These are phyloP conservation scores for Odonthalia washingtoniensis DNA, from an alignment of 31 red algal species.

Conservation along the genomic window DNA sequence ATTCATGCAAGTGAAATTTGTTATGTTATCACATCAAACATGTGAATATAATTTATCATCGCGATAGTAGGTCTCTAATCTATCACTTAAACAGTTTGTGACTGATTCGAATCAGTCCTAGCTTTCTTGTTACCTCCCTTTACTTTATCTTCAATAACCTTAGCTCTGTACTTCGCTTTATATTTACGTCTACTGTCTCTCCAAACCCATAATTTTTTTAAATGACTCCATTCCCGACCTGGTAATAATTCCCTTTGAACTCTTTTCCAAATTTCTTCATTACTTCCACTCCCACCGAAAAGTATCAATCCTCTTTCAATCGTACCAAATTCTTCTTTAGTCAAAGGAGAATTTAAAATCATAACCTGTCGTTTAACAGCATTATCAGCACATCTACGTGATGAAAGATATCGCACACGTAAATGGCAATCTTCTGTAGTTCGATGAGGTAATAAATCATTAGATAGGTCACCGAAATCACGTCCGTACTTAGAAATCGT, in stretches of 20 bases:
- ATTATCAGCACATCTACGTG: conserved; percentile 68
- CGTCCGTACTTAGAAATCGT: conserved; percentile 69
- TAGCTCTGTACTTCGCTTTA: conserved; percentile 70
- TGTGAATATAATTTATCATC: no score
- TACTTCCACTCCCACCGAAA: conserved; percentile 39
- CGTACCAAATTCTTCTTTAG: conserved; percentile 45
- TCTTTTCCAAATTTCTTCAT: conserved; percentile 55
- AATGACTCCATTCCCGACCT: conserved; percentile 57
- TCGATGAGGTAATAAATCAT: conserved; percentile 75
- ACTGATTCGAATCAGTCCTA: no score
- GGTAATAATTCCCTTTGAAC: conserved; percentile 72
- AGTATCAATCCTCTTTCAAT: conserved; percentile 41
- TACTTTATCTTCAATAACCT: conserved; percentile 52
- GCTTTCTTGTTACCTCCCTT: no score
- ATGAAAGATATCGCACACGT: conserved; percentile 63
- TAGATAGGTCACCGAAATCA: conserved; percentile 48
- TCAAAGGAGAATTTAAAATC: conserved; percentile 47
- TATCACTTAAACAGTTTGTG: no score
- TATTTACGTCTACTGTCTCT: conserved; percentile 61
- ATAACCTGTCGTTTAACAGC: conserved; percentile 72
- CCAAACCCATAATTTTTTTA: conserved; percentile 74
- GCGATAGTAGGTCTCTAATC: no score
- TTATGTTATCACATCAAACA: no score
- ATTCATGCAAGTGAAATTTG: no score
- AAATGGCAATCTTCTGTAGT: conserved; percentile 59